A percentile compares a stretch with the other conserved stretches of the same genome.
Conservation (phyloP, 345 rosid species). For the Adansonia digitata region DNA sequence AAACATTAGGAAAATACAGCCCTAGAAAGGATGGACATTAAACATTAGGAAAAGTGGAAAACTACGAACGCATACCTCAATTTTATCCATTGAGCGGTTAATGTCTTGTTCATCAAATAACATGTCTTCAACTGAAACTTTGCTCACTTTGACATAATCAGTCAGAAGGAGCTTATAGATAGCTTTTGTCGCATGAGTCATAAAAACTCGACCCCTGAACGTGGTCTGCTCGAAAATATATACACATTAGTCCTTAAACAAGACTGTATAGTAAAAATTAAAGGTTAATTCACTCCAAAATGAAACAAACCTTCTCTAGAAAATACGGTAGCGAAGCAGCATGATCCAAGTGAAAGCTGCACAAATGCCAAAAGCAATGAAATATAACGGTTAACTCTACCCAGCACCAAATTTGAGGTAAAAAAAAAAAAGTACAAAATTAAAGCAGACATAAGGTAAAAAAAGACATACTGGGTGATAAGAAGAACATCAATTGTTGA, state of each 20-base stretch:
- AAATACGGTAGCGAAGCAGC: constrained; percentile 96
- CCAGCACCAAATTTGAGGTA: background rate
- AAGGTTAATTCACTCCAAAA: background rate
- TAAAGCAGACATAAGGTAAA: background rate
- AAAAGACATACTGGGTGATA: constrained; percentile 67
- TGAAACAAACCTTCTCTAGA: constrained; percentile 73
- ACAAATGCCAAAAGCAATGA: constrained; percentile 9
- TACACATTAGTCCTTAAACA: background rate
- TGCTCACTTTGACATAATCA: constrained; percentile 97
- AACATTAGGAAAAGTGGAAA: background rate
- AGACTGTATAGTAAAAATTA: background rate
- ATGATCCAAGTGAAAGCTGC: constrained; percentile 99
- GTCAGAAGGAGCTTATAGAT: constrained; percentile 81
- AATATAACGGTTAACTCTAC: background rate
- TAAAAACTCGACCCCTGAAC: constrained; percentile 82
- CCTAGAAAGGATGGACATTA: background rate
- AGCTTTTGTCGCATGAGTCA: constrained; percentile 98
- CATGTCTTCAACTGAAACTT: constrained; percentile 96
- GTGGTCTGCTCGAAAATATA: constrained; percentile 51
- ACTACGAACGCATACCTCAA: constrained; percentile 51
- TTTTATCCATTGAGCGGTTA: constrained; percentile 82
- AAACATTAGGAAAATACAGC: too few species aligned
- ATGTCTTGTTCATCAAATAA: constrained; percentile 89
- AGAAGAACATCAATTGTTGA: constrained; percentile 80
- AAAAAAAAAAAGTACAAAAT: background rate